Base-by-base conservation (phyloP, 2,329 filamentous ascomycete genomes). In the Arthroderma uncinatum region DNA sequence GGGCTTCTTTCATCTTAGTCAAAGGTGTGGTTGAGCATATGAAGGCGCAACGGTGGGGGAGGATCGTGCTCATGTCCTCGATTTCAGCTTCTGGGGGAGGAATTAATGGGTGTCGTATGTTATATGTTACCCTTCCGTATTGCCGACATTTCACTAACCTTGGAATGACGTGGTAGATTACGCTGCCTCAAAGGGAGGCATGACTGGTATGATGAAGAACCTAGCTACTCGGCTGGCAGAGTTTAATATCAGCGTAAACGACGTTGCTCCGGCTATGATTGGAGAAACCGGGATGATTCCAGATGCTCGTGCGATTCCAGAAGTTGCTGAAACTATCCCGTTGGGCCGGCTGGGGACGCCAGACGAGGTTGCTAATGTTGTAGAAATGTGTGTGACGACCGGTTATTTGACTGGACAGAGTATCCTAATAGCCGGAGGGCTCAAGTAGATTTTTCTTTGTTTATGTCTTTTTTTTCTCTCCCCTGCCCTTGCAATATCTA, bases 231-330 rank as follows among this genome's bases (percentile, higher is more conserved):
- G 80, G 48, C 75, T 85, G 21, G 82, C 81, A 1, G 74, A 77
- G 57, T 76, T 76, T 62, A 82, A 82, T 33, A 82, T 86, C 62
- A 83, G 82, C 12, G 81, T 85, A 57, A 85, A 86, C 59, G 82
- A 85, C 61, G 80, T 86, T n/a, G 81, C 82, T 2, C 83, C 83
- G 0, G 83, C 82, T 2, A 85, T 86, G 81, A 85, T 86, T 61
- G 82, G 81, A 2, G 78, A 80, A 21, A 83, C 80, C 2, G 80
- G 80, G 0, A 81, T 85, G 81, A 81, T 85, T 42, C 79, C 80
- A 1, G 75, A 80, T 59, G 78, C 78, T 40, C 76, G 79, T 60
- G 77, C 78, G 19, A 79, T 79, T 54, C 76, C 81, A 0, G 82
- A 82, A 0, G 78, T 83, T 61, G 79, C 81, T 23, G 78, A 73